A percentile compares a stretch with the other conserved stretches of the same genome.
Evolutionary conservation across 2,329 filamentous ascomycete genomes (phyloP).

Genomic region (Alternaria sp.): DNA sequence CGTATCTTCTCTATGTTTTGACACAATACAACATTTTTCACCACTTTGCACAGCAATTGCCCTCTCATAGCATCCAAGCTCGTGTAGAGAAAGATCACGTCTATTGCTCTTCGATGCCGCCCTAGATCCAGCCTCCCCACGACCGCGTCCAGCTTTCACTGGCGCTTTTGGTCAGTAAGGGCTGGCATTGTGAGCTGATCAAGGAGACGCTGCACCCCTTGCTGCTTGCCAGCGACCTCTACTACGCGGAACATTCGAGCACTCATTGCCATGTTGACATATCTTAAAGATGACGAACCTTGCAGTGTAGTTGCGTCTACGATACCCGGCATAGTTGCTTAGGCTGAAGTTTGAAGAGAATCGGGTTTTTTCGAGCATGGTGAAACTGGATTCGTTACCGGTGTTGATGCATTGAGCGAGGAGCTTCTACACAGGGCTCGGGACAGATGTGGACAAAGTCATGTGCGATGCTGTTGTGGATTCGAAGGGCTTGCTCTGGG

Average conservation of each 20-base stretch:
- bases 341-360: no score
- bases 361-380: no score
- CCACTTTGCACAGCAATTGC: not conserved
- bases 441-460: not conserved
- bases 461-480: not conserved
- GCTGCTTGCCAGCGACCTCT: not conserved
- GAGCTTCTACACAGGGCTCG: not conserved
- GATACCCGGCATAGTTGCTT: no score
- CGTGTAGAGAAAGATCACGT: not conserved
- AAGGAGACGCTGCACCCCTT: not conserved
- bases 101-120: not conserved
- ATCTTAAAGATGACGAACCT: not conserved
- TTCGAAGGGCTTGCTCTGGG: not conserved
- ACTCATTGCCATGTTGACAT: not conserved
- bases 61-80: not conserved
- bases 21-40: not conserved
- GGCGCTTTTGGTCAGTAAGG: not conserved
- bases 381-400: no score
- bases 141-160: not conserved
- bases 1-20: not conserved
- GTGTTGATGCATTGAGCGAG: no score
- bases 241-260: not conserved
- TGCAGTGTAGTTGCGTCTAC: not conserved
- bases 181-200: not conserved
- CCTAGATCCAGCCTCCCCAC: not conserved